Base-by-base conservation (phyloP, 176 grass and related monocot species). In the Zea luxurians region DNA sequence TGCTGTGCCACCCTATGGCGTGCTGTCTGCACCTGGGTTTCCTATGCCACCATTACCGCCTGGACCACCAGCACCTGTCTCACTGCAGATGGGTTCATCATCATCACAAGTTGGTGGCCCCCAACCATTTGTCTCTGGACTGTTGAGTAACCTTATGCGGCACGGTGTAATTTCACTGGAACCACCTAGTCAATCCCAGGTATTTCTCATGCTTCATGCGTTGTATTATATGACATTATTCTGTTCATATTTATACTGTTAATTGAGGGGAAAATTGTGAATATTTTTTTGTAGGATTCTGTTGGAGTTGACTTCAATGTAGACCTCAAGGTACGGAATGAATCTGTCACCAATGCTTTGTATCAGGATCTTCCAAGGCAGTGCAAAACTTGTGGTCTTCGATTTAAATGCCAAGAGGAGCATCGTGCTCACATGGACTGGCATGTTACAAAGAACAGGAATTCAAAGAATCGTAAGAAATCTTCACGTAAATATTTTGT, bases 371-470 rank as follows among this genome's bases (percentile, higher is more conserved):
- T 99, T 77, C 73, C 83, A 13, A 92, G 96, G 47, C 92, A 99
- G 90, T 99, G 96, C 71, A 93, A 91, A 83, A 96, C 96, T 10
- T 99, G 96, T 87, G 96, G 96, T 67, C 84, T 99, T 76, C 85
- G 90, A 64, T 99, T 99, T 59, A 91, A 92, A 87, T 71, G 80
- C 70, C 96, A 99, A 82, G 92, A 99, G 64, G 96, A 96, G 76
- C 96, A 99, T 70, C 82, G 92, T 83, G 80, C 65, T 74, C 96
- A 99, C 82, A 99, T 99, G 96, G 96, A 99, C 84, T 99, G 96
- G 96, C 96, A 99, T 87, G 96, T 99, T 71, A 99, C 96, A 4
- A 99, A 99, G 82, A 99, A 99, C 41, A 84, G 96, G 82, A 90
- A 95, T 77, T 93, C 96, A 71, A 88, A 80, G 73, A 96, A 87